A percentile compares a stretch with the other conserved stretches of the same genome.
These are phyloP conservation scores for Gnaphalium uliginosum DNA, from an alignment of 129 eudicot species.

Conservation along the genomic window DNA sequence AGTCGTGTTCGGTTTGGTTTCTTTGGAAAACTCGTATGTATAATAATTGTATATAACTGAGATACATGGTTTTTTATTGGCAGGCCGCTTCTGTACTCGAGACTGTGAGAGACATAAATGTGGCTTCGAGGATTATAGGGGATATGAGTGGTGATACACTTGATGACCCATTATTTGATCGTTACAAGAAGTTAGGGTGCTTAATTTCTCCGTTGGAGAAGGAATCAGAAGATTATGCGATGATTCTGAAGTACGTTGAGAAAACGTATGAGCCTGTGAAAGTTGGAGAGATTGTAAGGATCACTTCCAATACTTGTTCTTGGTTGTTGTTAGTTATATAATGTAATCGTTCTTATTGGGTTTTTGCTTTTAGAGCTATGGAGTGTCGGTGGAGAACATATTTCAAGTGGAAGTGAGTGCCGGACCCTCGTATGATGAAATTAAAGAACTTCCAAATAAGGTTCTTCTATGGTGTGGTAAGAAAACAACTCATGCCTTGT, in stretches of 20 bases:
- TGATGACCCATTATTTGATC: slow-evolving; percentile 71
- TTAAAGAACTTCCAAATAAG: slow-evolving; percentile 75
- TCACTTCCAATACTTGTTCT: neutral
- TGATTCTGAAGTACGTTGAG: slow-evolving; percentile 70
- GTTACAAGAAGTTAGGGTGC: slow-evolving; percentile 66
- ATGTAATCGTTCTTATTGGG: neutral
- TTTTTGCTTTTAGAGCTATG: slow-evolving; percentile 57
- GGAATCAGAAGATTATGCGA: slow-evolving; percentile 68
- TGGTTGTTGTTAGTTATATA: too few relatives aligned
- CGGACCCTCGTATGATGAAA: slow-evolving; percentile 69
- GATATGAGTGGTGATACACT: slow-evolving; percentile 72
- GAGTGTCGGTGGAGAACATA: slow-evolving; percentile 57
- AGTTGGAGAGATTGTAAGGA: slow-evolving; percentile 84
- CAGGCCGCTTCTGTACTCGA: slow-evolving; percentile 78
- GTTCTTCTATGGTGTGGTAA: slow-evolving; percentile 91
- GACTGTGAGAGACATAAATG: slow-evolving; percentile 62
- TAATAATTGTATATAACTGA: neutral
- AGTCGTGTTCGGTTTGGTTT: neutral
- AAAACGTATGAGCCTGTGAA: slow-evolving; percentile 84
- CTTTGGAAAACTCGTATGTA: neutral
- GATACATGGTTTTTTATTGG: neutral
- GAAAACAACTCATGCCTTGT: neutral
- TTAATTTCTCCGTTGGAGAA: slow-evolving; percentile 52
- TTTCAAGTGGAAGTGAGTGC: slow-evolving; percentile 69
- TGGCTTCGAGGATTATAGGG: slow-evolving; percentile 74